These are phyloP conservation scores for Gossypium raimondii DNA, from an alignment of 345 rosid species.

Conservation along the genomic window DNA sequence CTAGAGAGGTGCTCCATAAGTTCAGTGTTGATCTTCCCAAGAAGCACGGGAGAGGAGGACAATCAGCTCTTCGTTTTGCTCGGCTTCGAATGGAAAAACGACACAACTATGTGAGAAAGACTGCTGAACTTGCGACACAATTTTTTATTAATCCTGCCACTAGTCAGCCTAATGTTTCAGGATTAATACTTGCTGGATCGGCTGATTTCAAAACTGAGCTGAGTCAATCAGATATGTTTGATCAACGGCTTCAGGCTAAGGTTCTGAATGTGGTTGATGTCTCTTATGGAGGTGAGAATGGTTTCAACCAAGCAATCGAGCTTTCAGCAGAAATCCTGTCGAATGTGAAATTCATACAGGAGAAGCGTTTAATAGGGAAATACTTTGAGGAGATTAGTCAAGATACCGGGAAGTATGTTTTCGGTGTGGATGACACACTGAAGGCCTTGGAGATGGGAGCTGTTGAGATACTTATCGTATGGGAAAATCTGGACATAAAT, in stretches of 20 bases:
- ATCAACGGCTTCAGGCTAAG: background rate
- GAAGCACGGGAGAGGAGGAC: slow-evolving; percentile 4
- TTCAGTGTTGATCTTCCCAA: background rate
- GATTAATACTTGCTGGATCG: background rate
- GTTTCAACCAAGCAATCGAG: background rate
- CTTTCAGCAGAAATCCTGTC: background rate
- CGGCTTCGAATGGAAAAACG: background rate
- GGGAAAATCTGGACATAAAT: background rate
- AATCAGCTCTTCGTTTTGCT: slow-evolving; percentile 3
- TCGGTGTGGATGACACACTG: background rate
- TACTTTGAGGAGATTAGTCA: slow-evolving; percentile 4
- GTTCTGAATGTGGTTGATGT: background rate
- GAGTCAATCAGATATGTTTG: slow-evolving; percentile 7
- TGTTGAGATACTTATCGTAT: background rate
- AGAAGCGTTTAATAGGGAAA: background rate
- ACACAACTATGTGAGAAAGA: background rate
- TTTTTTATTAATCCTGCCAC: background rate
- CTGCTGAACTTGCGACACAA: background rate
- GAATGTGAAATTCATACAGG: slow-evolving; percentile 2
- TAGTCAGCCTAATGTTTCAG: background rate
- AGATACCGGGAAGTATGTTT: slow-evolving; percentile 5
- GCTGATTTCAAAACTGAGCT: slow-evolving; percentile 2
- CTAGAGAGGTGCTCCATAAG: background rate
- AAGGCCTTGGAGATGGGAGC: slow-evolving; percentile 7
- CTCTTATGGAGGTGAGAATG: slow-evolving; percentile 6